A percentile compares a stretch with the other conserved stretches of the same genome.
Evolutionary conservation across 495 filamentous ascomycete species (phyloP).

Genomic region (Penicillium verhagenii): DNA sequence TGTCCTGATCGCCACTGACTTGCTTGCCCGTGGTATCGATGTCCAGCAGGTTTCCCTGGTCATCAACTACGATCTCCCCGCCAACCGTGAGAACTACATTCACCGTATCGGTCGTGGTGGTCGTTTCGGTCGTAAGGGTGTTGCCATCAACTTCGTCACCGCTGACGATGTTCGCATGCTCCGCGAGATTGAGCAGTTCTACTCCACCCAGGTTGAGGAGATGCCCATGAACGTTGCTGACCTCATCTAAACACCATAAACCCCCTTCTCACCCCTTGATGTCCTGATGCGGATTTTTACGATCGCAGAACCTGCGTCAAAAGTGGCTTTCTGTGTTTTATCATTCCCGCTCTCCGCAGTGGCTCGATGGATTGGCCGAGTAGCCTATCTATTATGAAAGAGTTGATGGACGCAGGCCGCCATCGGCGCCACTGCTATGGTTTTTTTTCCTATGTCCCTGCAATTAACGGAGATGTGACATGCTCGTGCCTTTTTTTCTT

Average conservation of each 20-base stretch:
- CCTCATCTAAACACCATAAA: slow-evolving; percentile 51
- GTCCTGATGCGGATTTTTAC: slow-evolving; percentile 46
- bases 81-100: slow-evolving; percentile 99
- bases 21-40: slow-evolving; percentile 98
- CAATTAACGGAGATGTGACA: slow-evolving; percentile 44
- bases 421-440: slow-evolving; percentile 25
- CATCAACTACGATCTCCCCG: slow-evolving; percentile 99
- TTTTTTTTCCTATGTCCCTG: slow-evolving; percentile 44
- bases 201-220: slow-evolving; percentile 63
- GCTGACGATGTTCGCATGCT: slow-evolving; percentile 99
- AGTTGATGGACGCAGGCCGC: slow-evolving; percentile 7
- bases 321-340: slow-evolving; percentile 50
- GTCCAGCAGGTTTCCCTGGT: slow-evolving; percentile 98
- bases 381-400: slow-evolving; percentile 17
- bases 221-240: slow-evolving; percentile 64
- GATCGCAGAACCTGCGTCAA: slow-evolving; percentile 48
- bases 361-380: slow-evolving; percentile 12
- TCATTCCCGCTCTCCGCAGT: slow-evolving; percentile 33
- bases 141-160: slow-evolving; percentile 99
- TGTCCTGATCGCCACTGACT: slow-evolving; percentile 96
- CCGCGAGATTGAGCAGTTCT: slow-evolving; percentile 85
- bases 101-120: slow-evolving; percentile 98
- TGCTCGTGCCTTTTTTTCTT: slow-evolving; percentile 44
- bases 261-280: slow-evolving; percentile 27
- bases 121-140: slow-evolving; percentile 99